Conservation (phyloP, 306 rosid genomes). For the Medicago ruthenica region DNA sequence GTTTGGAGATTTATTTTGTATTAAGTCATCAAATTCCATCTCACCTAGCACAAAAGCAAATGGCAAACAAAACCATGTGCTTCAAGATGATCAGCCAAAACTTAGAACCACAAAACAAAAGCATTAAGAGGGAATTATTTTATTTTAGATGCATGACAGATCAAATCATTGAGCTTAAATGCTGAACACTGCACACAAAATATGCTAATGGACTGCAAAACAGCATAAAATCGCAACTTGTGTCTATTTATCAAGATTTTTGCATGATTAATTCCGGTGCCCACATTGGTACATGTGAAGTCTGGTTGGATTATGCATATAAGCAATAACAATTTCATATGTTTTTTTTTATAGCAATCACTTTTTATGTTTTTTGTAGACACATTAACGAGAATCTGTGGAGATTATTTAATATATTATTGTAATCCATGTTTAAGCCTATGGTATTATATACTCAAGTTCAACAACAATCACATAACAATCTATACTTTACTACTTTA, state of each 20-base stretch:
- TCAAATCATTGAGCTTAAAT: neutral
- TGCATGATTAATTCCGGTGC: neutral
- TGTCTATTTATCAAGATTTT: neutral
- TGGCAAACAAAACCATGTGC: slow-evolving; percentile 13
- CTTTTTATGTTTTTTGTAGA: neutral
- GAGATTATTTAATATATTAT: neutral
- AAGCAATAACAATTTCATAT: neutral
- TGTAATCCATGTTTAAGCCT: neutral
- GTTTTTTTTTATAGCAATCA: no score
- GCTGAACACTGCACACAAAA: neutral
- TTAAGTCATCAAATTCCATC: no score
- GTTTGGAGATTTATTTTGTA: no score
- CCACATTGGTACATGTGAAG: neutral
- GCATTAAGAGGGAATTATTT: neutral
- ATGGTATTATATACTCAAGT: no score
- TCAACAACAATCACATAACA: no score
- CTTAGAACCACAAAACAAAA: neutral
- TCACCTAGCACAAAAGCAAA: no score
- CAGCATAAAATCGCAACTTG: neutral
- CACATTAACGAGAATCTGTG: neutral
- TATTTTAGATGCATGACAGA: neutral
- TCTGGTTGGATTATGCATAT: neutral
- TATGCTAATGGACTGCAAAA: neutral
- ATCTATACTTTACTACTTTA: no score
- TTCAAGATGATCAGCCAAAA: neutral